phyloP scores from a whole-genome alignment of 2,329 filamentous ascomycete species.

The Sporothrix curviconia region DNA sequence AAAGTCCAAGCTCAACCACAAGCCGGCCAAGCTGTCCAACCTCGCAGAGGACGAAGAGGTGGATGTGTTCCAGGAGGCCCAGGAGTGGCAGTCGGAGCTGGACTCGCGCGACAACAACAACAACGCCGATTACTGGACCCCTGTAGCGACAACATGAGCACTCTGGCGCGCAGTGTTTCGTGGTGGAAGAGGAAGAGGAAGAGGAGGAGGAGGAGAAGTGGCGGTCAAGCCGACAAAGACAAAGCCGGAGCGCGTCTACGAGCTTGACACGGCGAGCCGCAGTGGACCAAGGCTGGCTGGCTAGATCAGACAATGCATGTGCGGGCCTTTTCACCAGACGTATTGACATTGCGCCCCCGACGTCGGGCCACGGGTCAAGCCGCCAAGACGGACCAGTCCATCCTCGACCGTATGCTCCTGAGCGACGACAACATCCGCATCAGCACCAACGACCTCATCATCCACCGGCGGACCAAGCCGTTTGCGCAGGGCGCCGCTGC shows the following conservation, averaged over 20 bases:
- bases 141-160: no score
- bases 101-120: not conserved
- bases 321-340: slow-evolving; percentile 28
- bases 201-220: not conserved
- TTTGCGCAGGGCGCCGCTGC: slow-evolving; percentile 30
- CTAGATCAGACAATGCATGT: slow-evolving; percentile 25
- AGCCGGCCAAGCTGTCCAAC: not conserved
- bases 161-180: no score
- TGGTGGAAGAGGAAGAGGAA: not conserved
- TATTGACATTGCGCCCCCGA: slow-evolving; percentile 20
- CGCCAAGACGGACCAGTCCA: not conserved
- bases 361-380: not conserved
- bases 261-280: slow-evolving; percentile 22
- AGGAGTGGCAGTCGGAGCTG: not conserved
- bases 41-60: slow-evolving; percentile 8
- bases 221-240: not conserved
- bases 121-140: no score
- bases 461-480: slow-evolving; percentile 27
- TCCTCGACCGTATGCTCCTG: slow-evolving; percentile 32
- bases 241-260: not conserved
- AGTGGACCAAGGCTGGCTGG: slow-evolving; percentile 25
- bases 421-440: slow-evolving; percentile 31
- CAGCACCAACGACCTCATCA: slow-evolving; percentile 28
- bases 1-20: not conserved
- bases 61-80: slow-evolving; percentile 18